These are phyloP conservation scores for Tuber borchii DNA, from an alignment of 495 filamentous ascomycete genomes.

Conservation along the genomic window DNA sequence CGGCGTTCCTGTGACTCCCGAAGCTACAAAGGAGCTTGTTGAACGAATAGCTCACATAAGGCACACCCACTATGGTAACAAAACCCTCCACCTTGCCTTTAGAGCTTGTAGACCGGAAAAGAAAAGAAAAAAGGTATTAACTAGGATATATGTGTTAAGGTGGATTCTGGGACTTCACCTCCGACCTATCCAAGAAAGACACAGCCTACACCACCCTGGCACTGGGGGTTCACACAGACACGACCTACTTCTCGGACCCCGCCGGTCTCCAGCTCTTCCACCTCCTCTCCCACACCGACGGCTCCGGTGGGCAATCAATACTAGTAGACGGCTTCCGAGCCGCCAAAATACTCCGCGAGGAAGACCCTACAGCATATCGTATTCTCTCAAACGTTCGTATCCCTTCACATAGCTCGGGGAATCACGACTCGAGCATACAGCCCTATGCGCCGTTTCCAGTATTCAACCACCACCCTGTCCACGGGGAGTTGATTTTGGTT, in stretches of 20 bases:
- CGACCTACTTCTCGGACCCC: conserved; percentile 86
- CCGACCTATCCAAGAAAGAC: conserved; percentile 79
- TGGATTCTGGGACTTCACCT: conserved; percentile 90
- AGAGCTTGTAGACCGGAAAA: background rate
- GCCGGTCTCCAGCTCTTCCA: conserved; percentile 87
- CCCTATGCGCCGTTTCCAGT: conserved; percentile 62
- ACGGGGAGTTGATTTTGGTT: conserved; percentile 54
- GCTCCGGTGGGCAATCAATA: conserved; percentile 61
- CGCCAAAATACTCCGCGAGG: conserved; percentile 51
- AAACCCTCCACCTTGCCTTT: background rate
- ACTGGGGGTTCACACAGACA: conserved; percentile 79
- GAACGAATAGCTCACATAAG: conserved; percentile 76
- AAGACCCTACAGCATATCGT: conserved; percentile 50
- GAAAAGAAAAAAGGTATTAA: background rate
- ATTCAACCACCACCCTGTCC: conserved; percentile 50
- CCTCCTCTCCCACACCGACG: conserved; percentile 66
- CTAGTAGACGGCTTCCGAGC: conserved; percentile 79
- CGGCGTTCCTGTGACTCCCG: conserved; percentile 58
- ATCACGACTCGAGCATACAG: conserved; percentile 69
- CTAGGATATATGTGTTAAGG: conserved; percentile 44
- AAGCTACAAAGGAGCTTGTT: conserved; percentile 62
- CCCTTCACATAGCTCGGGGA: conserved; percentile 75
- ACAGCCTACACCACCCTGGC: conserved; percentile 83
- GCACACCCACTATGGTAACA: conserved; percentile 74
- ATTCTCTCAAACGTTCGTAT: conserved; percentile 51